A percentile compares a stretch with the other conserved stretches of the same genome.
phyloP scores from a whole-genome alignment of 805 yeast genomes.

The Lipomyces lipofer region DNA sequence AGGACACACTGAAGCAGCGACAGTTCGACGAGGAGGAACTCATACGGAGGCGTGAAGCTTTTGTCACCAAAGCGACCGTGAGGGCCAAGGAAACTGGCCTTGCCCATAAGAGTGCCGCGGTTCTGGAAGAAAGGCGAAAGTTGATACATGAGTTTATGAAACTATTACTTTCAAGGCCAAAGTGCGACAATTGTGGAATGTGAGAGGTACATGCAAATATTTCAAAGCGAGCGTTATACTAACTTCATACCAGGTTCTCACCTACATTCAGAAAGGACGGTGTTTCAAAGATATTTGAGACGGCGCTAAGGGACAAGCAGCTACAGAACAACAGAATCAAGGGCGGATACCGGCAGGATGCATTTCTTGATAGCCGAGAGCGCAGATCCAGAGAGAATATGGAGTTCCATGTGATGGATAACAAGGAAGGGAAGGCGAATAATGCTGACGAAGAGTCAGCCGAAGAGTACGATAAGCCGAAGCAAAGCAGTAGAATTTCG shows the following conservation, averaged over 20 bases:
- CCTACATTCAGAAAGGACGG: constrained; percentile 96
- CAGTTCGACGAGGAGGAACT: constrained; percentile 47
- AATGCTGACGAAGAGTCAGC: constrained; percentile 33
- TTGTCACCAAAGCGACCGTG: constrained; percentile 64
- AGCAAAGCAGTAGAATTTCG: constrained; percentile 51
- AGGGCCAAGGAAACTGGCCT: constrained; percentile 59
- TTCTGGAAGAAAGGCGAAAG: constrained; percentile 80
- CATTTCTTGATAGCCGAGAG: constrained; percentile 49
- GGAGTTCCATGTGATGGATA: constrained; percentile 11
- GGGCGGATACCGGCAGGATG: constrained; percentile 72
- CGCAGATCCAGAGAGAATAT: constrained; percentile 1
- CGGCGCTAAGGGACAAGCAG: constrained; percentile 80
- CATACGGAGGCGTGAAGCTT: constrained; percentile 61
- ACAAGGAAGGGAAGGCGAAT: constrained; percentile 25
- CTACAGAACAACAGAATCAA: constrained; percentile 75
- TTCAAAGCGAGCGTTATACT: background rate
- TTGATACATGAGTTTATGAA: constrained; percentile 70
- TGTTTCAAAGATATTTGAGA: constrained; percentile 85
- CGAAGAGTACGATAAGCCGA: constrained; percentile 46
- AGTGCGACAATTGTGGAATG: constrained; percentile 96
- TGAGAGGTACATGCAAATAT: background rate
- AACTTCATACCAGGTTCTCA: constrained; percentile 49
- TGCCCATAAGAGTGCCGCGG: constrained; percentile 73
- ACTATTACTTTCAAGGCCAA: constrained; percentile 69
- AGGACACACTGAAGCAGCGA: constrained; percentile 40